A percentile compares a stretch with the other conserved stretches of the same genome.
Conservation (phyloP, 148 eudicot genomes). For the Vaccinium vitisidaea region DNA sequence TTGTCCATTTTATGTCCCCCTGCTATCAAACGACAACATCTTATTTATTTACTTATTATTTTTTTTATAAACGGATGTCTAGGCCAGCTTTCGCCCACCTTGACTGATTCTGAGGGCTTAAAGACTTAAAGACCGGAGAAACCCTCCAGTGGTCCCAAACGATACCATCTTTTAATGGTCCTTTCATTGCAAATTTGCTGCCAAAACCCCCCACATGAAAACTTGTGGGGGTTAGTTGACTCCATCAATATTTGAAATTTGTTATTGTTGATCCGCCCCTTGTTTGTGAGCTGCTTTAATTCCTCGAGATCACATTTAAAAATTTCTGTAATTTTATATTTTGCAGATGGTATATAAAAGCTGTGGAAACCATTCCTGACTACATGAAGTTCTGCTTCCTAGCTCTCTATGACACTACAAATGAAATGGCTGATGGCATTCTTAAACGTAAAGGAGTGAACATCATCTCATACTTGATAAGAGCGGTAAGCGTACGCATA, state of each 20-base stretch:
- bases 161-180: neutral
- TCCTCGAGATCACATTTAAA: no score
- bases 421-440: constrained; percentile 25
- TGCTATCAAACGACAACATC: no score
- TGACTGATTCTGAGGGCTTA: no score
- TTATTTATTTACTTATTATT: no score
- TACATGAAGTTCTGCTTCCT: constrained; percentile 32
- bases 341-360: constrained; percentile 23
- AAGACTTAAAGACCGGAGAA: no score
- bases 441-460: constrained; percentile 17
- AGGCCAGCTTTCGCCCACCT: no score
- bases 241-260: no score
- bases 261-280: neutral
- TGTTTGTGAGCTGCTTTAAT: no score
- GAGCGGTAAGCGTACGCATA: neutral
- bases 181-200: neutral
- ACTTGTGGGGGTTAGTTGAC: no score
- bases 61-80: no score
- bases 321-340: neutral
- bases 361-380: constrained; percentile 18
- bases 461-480: constrained; percentile 19
- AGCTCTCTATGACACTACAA: constrained; percentile 25
- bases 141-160: no score
- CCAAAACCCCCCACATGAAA: neutral
- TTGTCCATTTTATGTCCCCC: no score